Conservation (phyloP, 352 stramenopile genomes). For the Peronospora belbahrii region DNA sequence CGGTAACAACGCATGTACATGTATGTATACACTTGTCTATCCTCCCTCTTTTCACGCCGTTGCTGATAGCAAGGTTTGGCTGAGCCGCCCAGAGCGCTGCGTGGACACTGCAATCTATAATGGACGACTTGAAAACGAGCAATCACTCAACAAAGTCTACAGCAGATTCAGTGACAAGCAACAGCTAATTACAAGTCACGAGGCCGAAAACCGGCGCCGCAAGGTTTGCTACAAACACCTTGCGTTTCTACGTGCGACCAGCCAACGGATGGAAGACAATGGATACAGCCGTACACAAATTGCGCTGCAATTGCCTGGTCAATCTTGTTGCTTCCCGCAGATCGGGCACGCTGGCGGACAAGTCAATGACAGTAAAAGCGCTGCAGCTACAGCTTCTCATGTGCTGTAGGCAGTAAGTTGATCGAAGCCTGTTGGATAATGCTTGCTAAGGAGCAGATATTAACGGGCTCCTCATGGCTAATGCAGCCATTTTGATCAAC, state of each 20-base stretch:
- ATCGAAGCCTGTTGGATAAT: not conserved
- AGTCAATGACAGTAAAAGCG: not conserved
- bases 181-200: not conserved
- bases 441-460: slow-evolving; percentile 2
- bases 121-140: slow-evolving; percentile 9
- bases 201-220: not conserved
- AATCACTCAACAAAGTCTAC: not conserved
- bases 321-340: not conserved
- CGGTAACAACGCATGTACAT: not conserved
- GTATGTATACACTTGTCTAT: not conserved
- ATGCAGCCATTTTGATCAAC: slow-evolving; percentile 13
- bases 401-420: not conserved
- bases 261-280: not conserved
- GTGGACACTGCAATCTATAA: not conserved
- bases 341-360: not conserved
- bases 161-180: not conserved
- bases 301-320: not conserved
- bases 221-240: not conserved
- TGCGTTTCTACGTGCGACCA: not conserved
- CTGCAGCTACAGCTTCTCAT: not conserved
- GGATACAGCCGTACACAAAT: not conserved
- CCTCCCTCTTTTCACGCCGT: not conserved
- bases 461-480: slow-evolving; percentile 11
- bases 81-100: slow-evolving; percentile 3
- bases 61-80: not conserved